A percentile compares a stretch with the other conserved stretches of the same genome.
Evolutionary conservation across 805 yeast species (phyloP).

Genomic region (Hanseniaspora lachancei): DNA sequence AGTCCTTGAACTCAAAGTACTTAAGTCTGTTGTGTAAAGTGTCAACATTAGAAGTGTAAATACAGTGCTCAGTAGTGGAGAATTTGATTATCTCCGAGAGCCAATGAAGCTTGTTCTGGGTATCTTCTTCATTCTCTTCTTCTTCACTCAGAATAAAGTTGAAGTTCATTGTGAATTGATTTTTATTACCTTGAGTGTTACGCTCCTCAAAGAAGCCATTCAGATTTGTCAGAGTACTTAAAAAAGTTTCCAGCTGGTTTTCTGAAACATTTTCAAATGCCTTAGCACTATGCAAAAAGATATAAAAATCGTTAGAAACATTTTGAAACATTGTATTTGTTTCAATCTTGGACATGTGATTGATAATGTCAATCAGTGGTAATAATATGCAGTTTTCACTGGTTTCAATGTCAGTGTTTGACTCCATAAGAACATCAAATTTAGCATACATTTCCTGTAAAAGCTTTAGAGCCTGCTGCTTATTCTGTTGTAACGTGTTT

Average conservation of each 20-base stretch:
- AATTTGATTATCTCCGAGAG: background rate
- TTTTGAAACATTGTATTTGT: background rate
- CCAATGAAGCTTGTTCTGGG: conserved; percentile 1
- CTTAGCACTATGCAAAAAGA: conserved; percentile 21
- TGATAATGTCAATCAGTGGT: background rate
- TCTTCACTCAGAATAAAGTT: conserved; percentile 15
- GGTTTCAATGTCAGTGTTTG: background rate
- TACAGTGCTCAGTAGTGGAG: background rate
- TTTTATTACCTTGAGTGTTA: conserved; percentile 12
- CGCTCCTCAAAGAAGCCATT: background rate
- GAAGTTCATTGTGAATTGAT: conserved; percentile 17
- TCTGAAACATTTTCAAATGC: conserved; percentile 19
- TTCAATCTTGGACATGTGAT: background rate
- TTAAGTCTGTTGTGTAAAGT: background rate
- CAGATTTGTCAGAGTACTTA: conserved; percentile 16
- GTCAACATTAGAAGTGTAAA: background rate
- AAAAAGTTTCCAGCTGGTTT: conserved; percentile 19
- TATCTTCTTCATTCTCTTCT: background rate
- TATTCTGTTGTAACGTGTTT: background rate
- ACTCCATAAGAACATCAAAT: background rate
- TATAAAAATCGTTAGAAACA: background rate
- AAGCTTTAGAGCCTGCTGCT: background rate
- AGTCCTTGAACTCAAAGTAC: conserved; percentile 4
- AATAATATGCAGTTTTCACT: background rate
- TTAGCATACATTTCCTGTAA: background rate